Evolutionary conservation across 1,284 basidiomycete genomes (phyloP).

Genomic region (Ganoderma lucidum): DNA sequence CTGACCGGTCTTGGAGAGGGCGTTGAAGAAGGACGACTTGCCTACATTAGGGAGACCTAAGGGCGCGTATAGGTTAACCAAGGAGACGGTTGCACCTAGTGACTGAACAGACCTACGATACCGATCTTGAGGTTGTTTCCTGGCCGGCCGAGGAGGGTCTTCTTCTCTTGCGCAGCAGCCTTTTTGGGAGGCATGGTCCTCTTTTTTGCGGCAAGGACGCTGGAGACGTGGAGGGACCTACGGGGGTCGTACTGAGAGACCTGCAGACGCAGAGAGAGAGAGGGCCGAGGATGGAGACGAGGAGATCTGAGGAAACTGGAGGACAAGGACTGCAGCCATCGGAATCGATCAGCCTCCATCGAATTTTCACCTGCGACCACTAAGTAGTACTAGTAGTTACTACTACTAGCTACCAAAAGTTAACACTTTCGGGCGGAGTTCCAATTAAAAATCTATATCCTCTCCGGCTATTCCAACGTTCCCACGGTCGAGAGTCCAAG

Average conservation of each 20-base stretch:
- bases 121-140: conserved; percentile 96
- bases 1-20: conserved; percentile 88
- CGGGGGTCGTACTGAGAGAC: conserved; percentile 23
- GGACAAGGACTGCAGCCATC: conserved; percentile 26
- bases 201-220: conserved; percentile 35
- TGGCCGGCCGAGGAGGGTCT: conserved; percentile 86
- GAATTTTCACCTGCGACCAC: conserved; percentile 44
- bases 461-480: conserved; percentile 16
- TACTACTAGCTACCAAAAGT: too few relatives aligned
- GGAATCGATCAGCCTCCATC: conserved; percentile 38
- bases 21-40: conserved; percentile 96
- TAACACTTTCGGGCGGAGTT: conserved; percentile 19
- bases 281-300: conserved; percentile 24
- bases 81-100: conserved; percentile 25
- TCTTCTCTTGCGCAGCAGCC: conserved; percentile 79
- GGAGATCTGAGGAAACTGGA: conserved; percentile 21
- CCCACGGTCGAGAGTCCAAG: conserved; percentile 11
- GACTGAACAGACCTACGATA: conserved; percentile 85
- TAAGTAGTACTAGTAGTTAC: too few relatives aligned
- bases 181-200: conserved; percentile 89
- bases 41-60: conserved; percentile 92
- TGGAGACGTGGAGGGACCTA: conserved; percentile 39
- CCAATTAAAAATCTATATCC: conserved; percentile 3
- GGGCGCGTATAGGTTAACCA: conserved; percentile 21
- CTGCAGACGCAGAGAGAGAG: conserved; percentile 22